A percentile compares a stretch with the other conserved stretches of the same genome.
These are phyloP conservation scores for Termitomyces eurrhizus DNA, from an alignment of 768 basidiomycete species.

Conservation along the genomic window DNA sequence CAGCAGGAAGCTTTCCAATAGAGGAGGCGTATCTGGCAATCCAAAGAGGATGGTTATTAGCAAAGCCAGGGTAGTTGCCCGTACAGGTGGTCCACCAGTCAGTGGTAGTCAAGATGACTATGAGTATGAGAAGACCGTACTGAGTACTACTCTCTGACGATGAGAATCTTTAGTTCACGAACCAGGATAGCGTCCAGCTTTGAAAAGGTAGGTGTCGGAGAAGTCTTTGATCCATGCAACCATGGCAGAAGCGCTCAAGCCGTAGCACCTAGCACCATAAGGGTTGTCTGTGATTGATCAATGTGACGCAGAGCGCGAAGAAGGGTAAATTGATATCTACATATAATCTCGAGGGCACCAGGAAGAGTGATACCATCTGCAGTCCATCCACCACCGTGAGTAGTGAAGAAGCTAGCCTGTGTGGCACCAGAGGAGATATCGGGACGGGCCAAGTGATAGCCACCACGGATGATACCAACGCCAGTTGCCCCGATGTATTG, in stretches of 20 bases:
- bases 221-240: constrained; percentile 63
- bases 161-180: constrained; percentile 5
- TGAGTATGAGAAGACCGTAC: constrained; percentile 11
- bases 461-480: constrained; percentile 53
- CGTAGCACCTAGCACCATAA: constrained; percentile 50
- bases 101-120: constrained; percentile 61
- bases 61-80: constrained; percentile 51
- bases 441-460: constrained; percentile 42
- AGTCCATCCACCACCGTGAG: constrained; percentile 40
- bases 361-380: constrained; percentile 45
- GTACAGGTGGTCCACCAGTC: constrained; percentile 71
- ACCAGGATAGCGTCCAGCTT: constrained; percentile 44
- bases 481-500: constrained; percentile 57
- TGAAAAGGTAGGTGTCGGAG: constrained; percentile 51
- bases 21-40: constrained; percentile 49
- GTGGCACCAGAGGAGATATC: constrained; percentile 47
- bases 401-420: constrained; percentile 58
- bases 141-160: not conserved
- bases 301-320: not conserved
- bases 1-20: constrained; percentile 51
- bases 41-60: constrained; percentile 53
- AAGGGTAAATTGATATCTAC: constrained; percentile 27
- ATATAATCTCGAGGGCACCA: constrained; percentile 61
- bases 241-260: constrained; percentile 48
- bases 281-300: constrained; percentile 40